A percentile compares a stretch with the other conserved stretches of the same genome.
phyloP scores from a whole-genome alignment of 1,139 yeast species.

The Pichia sp. region DNA sequence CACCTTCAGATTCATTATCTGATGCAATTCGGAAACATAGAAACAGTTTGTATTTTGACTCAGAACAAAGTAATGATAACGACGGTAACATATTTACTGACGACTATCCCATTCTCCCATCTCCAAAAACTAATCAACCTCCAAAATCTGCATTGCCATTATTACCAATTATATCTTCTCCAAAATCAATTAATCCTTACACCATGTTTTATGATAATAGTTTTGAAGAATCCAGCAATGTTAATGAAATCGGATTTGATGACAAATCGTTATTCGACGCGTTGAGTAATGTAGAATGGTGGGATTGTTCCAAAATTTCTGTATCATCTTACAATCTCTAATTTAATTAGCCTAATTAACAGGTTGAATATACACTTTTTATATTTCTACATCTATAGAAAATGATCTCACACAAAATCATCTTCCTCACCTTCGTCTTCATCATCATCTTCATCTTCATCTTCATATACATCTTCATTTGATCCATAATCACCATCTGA shows the following conservation, averaged over 20 bases:
- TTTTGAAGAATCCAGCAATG: too few species aligned
- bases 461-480: constrained; percentile 9
- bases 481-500: constrained; percentile 11
- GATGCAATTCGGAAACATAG: background rate
- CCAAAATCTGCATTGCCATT: background rate
- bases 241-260: constrained; percentile 1
- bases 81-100: background rate
- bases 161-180: background rate
- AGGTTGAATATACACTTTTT: constrained; percentile 4
- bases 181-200: background rate
- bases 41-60: background rate
- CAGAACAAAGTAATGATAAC: background rate
- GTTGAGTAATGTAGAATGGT: constrained; percentile 15
- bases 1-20: constrained; percentile 2
- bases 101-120: background rate
- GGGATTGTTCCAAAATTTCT: constrained; percentile 15
- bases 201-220: too few species aligned
- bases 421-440: constrained; percentile 17
- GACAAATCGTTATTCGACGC: constrained; percentile 19
- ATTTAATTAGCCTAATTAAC: too few species aligned
- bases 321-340: constrained; percentile 8
- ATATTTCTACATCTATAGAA: constrained; percentile 8
- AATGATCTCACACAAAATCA: too few species aligned
- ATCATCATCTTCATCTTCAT: constrained; percentile 16
- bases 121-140: background rate